Evolutionary conservation across 306 rosid species (phyloP), one percentile per base, ranked within the genome.

Genomic region (Hippophae gyantsensis): DNA sequence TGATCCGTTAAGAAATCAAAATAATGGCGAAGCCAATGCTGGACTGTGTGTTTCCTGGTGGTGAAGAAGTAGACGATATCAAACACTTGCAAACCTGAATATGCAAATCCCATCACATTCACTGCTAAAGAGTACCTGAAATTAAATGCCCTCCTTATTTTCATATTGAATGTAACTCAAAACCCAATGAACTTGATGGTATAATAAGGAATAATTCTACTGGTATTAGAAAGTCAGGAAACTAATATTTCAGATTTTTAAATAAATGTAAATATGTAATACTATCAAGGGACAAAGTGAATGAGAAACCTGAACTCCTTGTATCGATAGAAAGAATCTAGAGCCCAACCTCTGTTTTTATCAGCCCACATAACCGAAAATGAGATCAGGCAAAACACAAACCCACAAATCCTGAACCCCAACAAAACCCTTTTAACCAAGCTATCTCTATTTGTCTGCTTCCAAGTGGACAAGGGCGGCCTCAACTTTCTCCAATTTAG

Each of bases 1-100:
- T 92, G 96, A 76, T 92, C 98, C 57, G 81, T 69, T 9, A 58
- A 82, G 86, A 92, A 75, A 75, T 62, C 76, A 14, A 78, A 76
- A 79, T 76, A 80, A 63, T 56, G 55, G 25, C 76, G 74, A 4
- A 79, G 53, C 14, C 58, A 71, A 51, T 76, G 81, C 18, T 71
- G 56, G 48, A 81, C 2, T 26, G 74, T 25, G 62, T 78, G 78
- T 51, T 76, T 85, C 61, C 76, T 63, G 25, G 83, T 70, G 60
- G 68, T 44, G 49, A 87, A 44, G 61, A 65, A 76, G 56, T 70
- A 71, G 25, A 73, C 46, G 13, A 87, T 43, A 61, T 73, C 87
- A 60, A 44, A 64, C 42, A 76, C 70, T 73, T 92, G 98, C 48
- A 83, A 47, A 26, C 60, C 80, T 58, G 86, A 83, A 66, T 92